Base-by-base conservation (phyloP, 352 stramenopile species). In the Pythium vanterpoolii region DNA sequence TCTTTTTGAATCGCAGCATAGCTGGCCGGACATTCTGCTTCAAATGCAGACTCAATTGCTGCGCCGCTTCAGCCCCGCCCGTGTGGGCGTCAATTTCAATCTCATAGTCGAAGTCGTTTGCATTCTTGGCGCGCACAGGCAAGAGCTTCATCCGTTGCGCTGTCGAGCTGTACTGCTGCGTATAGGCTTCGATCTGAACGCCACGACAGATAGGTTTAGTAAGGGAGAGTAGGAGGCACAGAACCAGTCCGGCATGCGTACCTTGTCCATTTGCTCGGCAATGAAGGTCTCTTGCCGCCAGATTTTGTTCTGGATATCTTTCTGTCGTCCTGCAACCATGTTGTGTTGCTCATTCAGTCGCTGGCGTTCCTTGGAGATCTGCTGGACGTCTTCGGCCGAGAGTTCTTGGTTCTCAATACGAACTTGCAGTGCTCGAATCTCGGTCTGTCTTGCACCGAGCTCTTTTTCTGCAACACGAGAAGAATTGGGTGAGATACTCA, bases 101-200 rank as follows among this genome's bases (percentile, higher is more conserved):
- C 28, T 71, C 68, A 42, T 87, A 95, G 66, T 96, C 77, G 16
- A 90, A 71, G 1, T 81, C 77, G 19, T 79, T 60, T 24, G 83
- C 76, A 67, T 97, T 89, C 45, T 96, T 95, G 1, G 87, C 89
- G 39, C 83, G 79, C 34, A 74, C 43, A 3, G 91, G 93, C 54
- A 98, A 53, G 23, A 98, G 74, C 60, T 96, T 91, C 46, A 99
- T 79, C 43, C 81, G 62, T 21, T 72, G 83, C 18, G 87, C 86
- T 28, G 76, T 84, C 34, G 69, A 55, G 40, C 90, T 89, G 71
- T 98, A 98, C 30, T 80, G 66, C 40, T 87, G 67, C 14, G 97
- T 79, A 30, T 79, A 62, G 24, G 42, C 62, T 38, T 87, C 77
- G 27, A 95, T 64, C 79, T 90, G 42, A n/a, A n/a, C n/a, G n/a